phyloP scores from a whole-genome alignment of 2,329 filamentous ascomycete genomes.

The Pestalotiopsis sp. region DNA sequence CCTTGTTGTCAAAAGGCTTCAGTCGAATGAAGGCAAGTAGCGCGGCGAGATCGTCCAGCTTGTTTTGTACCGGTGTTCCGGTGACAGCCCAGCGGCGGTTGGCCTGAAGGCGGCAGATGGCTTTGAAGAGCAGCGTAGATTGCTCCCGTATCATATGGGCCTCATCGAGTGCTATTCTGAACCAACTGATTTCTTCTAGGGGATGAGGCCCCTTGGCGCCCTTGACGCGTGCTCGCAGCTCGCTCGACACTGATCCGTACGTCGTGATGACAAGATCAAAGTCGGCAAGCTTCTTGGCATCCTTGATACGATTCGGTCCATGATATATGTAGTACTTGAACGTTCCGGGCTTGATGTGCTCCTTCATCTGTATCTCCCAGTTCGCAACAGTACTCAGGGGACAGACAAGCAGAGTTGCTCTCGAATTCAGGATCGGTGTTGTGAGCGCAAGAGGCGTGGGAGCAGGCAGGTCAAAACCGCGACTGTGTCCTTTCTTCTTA shows the following conservation, averaged over 20 bases:
- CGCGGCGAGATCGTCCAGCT: conserved; percentile 85
- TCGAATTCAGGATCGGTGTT: conserved; percentile 66
- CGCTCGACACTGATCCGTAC: conserved; percentile 84
- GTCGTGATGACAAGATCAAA: conserved; percentile 91
- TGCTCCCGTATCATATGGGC: conserved; percentile 93
- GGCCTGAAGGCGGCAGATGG: conserved; percentile 78
- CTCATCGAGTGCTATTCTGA: conserved; percentile 91
- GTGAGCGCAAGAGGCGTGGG: conserved; percentile 52
- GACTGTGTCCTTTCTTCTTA: conserved; percentile 39
- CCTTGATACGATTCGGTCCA: conserved; percentile 73
- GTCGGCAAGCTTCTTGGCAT: conserved; percentile 67
- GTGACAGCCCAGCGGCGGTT: conserved; percentile 95
- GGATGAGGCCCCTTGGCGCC: conserved; percentile 64
- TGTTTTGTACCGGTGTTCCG: conserved; percentile 93
- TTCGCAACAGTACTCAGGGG: conserved; percentile 91
- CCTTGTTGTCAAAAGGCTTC: conserved; percentile 80
- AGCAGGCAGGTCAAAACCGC: conserved; percentile 40
- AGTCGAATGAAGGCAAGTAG: conserved; percentile 84
- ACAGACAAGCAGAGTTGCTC: conserved; percentile 83
- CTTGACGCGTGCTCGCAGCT: conserved; percentile 68
- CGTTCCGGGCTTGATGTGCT: conserved; percentile 69
- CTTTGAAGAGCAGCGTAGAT: conserved; percentile 79
- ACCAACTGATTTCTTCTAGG: conserved; percentile 83
- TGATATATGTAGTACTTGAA: conserved; percentile 86
- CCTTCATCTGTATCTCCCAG: conserved; percentile 90